Conservation (phyloP, 345 rosid species). For the Clarkia xantiana region DNA sequence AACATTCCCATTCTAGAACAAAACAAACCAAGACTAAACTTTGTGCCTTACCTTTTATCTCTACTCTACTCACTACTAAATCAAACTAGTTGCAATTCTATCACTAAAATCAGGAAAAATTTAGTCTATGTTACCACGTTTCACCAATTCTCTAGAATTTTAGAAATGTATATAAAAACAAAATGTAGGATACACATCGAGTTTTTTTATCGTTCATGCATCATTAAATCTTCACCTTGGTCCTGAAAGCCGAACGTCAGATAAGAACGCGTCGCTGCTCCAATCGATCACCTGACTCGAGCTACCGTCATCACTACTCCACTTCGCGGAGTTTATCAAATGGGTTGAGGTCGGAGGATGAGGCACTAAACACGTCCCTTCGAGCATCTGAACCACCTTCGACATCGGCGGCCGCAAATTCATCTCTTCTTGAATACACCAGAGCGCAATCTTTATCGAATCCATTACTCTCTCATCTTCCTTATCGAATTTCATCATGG, state of each 20-base stretch:
- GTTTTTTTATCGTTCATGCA: too few species aligned
- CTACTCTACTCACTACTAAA: too few species aligned
- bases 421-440: conserved; percentile 48
- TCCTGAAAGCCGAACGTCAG: conserved; percentile 29
- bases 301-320: conserved; percentile 22
- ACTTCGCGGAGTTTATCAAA: conserved; percentile 13
- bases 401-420: conserved; percentile 35
- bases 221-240: conserved; percentile 19
- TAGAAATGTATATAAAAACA: too few species aligned
- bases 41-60: too few species aligned
- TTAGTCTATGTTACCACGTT: too few species aligned
- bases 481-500: conserved; percentile 15
- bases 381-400: conserved; percentile 51
- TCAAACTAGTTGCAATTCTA: too few species aligned
- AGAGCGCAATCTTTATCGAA: conserved; percentile 36
- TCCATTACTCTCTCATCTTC: conserved; percentile 13
- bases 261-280: conserved; percentile 17
- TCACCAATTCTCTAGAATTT: too few species aligned
- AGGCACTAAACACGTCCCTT: conserved; percentile 28
- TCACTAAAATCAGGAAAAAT: too few species aligned
- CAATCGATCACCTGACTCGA: conserved; percentile 12
- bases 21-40: too few species aligned
- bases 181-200: too few species aligned
- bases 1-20: too few species aligned
- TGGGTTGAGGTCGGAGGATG: conserved; percentile 19